phyloP scores from a whole-genome alignment of 495 filamentous ascomycete species.

The Neurospora sp. region DNA sequence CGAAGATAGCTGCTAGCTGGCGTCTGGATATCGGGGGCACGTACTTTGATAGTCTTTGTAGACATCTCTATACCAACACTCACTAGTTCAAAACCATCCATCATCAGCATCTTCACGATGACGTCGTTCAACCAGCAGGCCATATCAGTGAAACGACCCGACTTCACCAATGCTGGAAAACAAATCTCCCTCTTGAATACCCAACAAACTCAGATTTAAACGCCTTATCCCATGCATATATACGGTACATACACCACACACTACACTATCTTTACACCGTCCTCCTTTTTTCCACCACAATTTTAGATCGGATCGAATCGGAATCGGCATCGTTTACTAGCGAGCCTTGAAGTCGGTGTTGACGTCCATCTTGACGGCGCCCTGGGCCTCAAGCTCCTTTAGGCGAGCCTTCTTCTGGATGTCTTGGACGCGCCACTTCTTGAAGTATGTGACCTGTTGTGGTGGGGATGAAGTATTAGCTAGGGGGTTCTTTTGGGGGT shows the following conservation, averaged over 20 bases:
- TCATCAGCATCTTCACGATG: background rate
- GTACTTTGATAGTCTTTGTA: background rate
- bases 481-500: background rate
- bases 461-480: background rate
- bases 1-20: background rate
- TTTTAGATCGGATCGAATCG: background rate
- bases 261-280: background rate
- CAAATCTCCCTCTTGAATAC: background rate
- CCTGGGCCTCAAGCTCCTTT: slow-evolving; percentile 68
- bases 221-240: background rate
- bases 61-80: background rate
- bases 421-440: slow-evolving; percentile 88
- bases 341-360: slow-evolving; percentile 14
- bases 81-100: background rate
- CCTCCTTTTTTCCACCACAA: background rate
- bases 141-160: background rate
- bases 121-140: background rate
- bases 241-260: background rate
- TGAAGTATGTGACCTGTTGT: slow-evolving; percentile 87
- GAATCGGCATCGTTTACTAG: background rate
- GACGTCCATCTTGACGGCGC: slow-evolving; percentile 51
- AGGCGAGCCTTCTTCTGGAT: slow-evolving; percentile 72
- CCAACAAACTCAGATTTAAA: background rate
- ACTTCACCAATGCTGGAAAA: background rate
- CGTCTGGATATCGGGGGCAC: background rate